Evolutionary conservation across 768 basidiomycete species (phyloP).

Genomic region (Boletales sp.): DNA sequence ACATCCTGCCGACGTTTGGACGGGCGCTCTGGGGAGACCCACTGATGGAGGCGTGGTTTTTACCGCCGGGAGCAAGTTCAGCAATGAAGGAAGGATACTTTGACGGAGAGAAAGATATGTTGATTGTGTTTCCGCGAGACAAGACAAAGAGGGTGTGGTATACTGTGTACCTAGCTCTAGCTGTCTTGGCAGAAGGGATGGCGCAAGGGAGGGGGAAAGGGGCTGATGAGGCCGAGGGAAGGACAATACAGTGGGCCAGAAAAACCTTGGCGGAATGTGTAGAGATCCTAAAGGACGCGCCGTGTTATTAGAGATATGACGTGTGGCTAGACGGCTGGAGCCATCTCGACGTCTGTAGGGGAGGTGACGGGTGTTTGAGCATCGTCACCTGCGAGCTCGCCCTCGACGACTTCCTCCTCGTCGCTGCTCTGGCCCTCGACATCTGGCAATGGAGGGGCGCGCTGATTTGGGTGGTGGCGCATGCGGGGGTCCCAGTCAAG

Average conservation of each 20-base stretch:
- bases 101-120: conserved; percentile 39
- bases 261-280: conserved; percentile 38
- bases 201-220: conserved; percentile 12
- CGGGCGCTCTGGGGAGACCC: conserved; percentile 77
- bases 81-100: conserved; percentile 63
- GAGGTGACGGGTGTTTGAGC: conserved; percentile 21
- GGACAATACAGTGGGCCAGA: conserved; percentile 39
- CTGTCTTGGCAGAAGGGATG: conserved; percentile 47
- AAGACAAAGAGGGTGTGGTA: conserved; percentile 79
- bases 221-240: conserved; percentile 16
- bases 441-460: conserved; percentile 20
- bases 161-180: conserved; percentile 56
- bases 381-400: conserved; percentile 30
- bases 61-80: conserved; percentile 41
- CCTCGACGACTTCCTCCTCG: conserved; percentile 32
- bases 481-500: conserved; percentile 64
- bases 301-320: conserved; percentile 23
- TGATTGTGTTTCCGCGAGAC: conserved; percentile 61
- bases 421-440: conserved; percentile 34
- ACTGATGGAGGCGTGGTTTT: conserved; percentile 63
- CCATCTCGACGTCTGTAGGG: neutral
- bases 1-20: conserved; percentile 39
- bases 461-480: conserved; percentile 16
- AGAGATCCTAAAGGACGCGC: conserved; percentile 42
- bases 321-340: neutral